These are phyloP conservation scores for Kentomonas sorsogonicus DNA, from an alignment of 208 protist species.

Conservation along the genomic window DNA sequence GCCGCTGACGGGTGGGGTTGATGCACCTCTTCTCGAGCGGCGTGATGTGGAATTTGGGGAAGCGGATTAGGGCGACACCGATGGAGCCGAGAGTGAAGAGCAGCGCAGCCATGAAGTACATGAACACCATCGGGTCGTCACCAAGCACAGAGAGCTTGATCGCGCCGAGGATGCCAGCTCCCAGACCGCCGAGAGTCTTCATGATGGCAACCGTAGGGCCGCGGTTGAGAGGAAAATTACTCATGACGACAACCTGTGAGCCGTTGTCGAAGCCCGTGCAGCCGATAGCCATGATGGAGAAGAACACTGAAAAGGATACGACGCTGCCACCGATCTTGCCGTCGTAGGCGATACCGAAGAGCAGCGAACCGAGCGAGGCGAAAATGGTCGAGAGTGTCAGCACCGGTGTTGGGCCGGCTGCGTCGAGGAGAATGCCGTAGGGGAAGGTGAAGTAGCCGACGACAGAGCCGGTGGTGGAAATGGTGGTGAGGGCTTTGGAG, in stretches of 20 bases:
- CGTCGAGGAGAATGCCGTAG: constrained; percentile 33
- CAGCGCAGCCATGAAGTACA: constrained; percentile 31
- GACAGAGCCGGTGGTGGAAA: constrained; percentile 23
- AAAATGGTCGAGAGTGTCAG: constrained; percentile 18
- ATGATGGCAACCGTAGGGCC: constrained; percentile 30
- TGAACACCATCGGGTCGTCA: constrained; percentile 14
- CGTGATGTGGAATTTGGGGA: constrained; percentile 24
- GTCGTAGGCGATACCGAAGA: constrained; percentile 25
- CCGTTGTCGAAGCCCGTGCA: constrained; percentile 25
- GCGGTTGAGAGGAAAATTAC: constrained; percentile 27
- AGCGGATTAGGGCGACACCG: constrained; percentile 19
- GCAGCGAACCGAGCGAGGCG: constrained; percentile 18
- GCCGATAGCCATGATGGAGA: constrained; percentile 18
- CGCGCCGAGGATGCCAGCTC: constrained; percentile 31
- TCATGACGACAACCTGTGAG: constrained; percentile 24
- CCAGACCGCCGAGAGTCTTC: constrained; percentile 46
- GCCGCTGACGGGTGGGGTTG: no score
- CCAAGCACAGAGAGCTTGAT: constrained; percentile 36
- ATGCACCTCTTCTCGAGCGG: constrained; percentile 17
- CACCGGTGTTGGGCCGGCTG: constrained; percentile 27
- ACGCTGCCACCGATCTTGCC: constrained; percentile 22
- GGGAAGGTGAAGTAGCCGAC: constrained; percentile 24
- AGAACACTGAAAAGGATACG: constrained; percentile 13
- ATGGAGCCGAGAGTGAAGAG: constrained; percentile 14
- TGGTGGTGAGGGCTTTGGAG: constrained; percentile 30